phyloP scores from a whole-genome alignment of 306 rosid species.

The apple (Malus domestica) region ASM211411v1 NC_041804.1:6962001-6962500 shows the following conservation, averaged over 20 bases:
- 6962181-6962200: slow-evolving; percentile 42
- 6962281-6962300: slow-evolving; percentile 58
- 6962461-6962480: background rate
- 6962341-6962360: slow-evolving; percentile 27
- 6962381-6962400: slow-evolving; percentile 34
- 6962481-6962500: background rate
- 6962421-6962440: slow-evolving; percentile 5
- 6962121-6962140: slow-evolving; percentile 80
- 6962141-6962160: slow-evolving; percentile 81
- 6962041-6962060: slow-evolving; percentile 20
- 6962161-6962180: slow-evolving; percentile 65
- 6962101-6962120: slow-evolving; percentile 78
- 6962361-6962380: slow-evolving; percentile 27
- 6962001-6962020: slow-evolving; percentile 1
- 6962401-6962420: slow-evolving; percentile 67
- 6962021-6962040: slow-evolving; percentile 5
- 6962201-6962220: background rate
- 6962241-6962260: slow-evolving; percentile 13
- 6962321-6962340: slow-evolving; percentile 27
- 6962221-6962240: slow-evolving; percentile 13
- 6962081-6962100: slow-evolving; percentile 78
- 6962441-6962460: background rate
- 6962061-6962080: slow-evolving; percentile 51
- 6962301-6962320: slow-evolving; percentile 36
- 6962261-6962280: slow-evolving; percentile 71